These are phyloP conservation scores for Cryphonectria japonica DNA, from an alignment of 2,329 filamentous ascomycete genomes.

Conservation along the genomic window DNA sequence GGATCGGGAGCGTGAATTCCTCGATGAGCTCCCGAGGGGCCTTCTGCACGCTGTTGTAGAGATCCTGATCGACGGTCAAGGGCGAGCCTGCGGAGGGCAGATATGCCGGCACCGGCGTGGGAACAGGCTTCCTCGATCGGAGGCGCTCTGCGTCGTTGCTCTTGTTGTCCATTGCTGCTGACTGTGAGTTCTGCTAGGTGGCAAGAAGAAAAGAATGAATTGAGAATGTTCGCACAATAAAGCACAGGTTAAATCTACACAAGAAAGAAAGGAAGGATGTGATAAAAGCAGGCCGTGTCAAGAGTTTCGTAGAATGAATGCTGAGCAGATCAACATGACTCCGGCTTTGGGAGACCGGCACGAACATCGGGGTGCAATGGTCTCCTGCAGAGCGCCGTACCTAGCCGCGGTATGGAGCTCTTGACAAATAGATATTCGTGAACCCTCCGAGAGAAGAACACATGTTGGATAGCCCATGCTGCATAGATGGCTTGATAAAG, in stretches of 20 bases:
- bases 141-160: slow-evolving; percentile 41
- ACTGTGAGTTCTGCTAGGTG: too few relatives aligned
- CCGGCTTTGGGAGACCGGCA: background rate
- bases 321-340: background rate
- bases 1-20: slow-evolving; percentile 69
- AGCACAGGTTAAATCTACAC: background rate
- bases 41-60: slow-evolving; percentile 65
- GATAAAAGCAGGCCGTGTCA: background rate
- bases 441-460: background rate
- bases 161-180: slow-evolving; percentile 28
- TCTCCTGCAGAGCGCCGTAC: background rate
- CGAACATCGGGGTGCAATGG: background rate
- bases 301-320: background rate
- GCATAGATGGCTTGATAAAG: background rate
- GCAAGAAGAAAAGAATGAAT: background rate
- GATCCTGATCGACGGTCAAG: slow-evolving; percentile 46
- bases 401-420: background rate
- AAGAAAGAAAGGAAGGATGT: background rate
- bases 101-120: slow-evolving; percentile 54
- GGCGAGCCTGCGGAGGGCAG: slow-evolving; percentile 48
- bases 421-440: background rate
- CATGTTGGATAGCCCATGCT: background rate
- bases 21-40: slow-evolving; percentile 47
- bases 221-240: background rate
- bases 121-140: slow-evolving; percentile 48